These are phyloP conservation scores for Spathaspora gorwiae DNA, from an alignment of 805 yeast species.

Conservation along the genomic window DNA sequence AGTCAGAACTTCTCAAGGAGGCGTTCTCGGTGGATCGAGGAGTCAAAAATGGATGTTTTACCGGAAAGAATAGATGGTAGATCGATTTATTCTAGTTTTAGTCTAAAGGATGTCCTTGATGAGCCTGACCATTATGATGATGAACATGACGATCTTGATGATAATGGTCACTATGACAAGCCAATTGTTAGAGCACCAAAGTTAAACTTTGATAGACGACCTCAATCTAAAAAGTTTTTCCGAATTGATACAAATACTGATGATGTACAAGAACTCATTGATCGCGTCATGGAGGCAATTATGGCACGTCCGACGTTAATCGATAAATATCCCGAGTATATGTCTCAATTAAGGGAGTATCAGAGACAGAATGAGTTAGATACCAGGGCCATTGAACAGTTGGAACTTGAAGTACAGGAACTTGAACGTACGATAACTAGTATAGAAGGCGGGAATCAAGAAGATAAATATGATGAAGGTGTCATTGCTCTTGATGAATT, in stretches of 20 bases:
- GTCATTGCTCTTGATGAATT: not conserved
- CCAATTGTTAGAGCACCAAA: constrained; percentile 1
- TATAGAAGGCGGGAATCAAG: not conserved
- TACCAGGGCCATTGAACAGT: not conserved
- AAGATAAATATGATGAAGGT: not conserved
- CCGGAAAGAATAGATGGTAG: constrained; percentile 52
- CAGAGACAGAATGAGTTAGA: not conserved
- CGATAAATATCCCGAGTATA: not conserved
- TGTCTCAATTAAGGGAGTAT: not conserved
- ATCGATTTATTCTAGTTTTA: constrained; percentile 13
- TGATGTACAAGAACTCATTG: not conserved
- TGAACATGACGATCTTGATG: not conserved
- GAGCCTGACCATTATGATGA: not conserved
- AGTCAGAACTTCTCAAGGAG: not conserved
- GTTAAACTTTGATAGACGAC: not conserved
- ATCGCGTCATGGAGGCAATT: not conserved
- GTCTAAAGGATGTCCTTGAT: not conserved
- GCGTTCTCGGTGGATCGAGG: not conserved
- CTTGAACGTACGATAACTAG: not conserved
- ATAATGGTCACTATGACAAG: not conserved
- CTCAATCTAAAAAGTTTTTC: not conserved
- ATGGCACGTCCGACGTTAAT: not conserved
- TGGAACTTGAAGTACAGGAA: not conserved
- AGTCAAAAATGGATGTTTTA: constrained; percentile 11
- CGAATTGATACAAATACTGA: not conserved